phyloP scores from a whole-genome alignment of 106 monocot genomes.

The Hemerocallis citrina region DNA sequence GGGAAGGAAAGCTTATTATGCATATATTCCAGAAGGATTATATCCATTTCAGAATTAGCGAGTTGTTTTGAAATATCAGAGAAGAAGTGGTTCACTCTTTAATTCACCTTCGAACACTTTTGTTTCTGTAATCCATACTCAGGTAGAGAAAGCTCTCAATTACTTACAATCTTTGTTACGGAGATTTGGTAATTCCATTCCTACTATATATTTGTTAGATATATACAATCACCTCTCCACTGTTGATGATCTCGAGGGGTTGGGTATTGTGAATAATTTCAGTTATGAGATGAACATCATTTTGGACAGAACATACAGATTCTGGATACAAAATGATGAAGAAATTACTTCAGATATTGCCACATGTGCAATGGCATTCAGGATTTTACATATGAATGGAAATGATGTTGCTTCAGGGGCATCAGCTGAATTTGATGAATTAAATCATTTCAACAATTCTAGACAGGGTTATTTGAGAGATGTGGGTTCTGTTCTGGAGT shows the following conservation, averaged over 20 bases:
- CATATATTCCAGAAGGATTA: slow-evolving; percentile 83
- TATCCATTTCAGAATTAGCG: slow-evolving; percentile 27
- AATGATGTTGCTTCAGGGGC: slow-evolving; percentile 58
- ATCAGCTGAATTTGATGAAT: slow-evolving; percentile 31
- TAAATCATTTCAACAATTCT: slow-evolving; percentile 19
- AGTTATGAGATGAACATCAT: slow-evolving; percentile 38
- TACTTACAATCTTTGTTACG: slow-evolving; percentile 36
- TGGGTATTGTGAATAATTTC: slow-evolving; percentile 57
- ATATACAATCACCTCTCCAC: slow-evolving; percentile 34
- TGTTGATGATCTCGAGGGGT: slow-evolving; percentile 50
- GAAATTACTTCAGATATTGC: slow-evolving; percentile 43
- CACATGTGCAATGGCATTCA: slow-evolving; percentile 71
- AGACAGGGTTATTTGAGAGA: slow-evolving; percentile 31
- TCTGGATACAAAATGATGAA: slow-evolving; percentile 61
- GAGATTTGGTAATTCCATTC: slow-evolving; percentile 63
- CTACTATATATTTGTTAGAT: slow-evolving; percentile 46
- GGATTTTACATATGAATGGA: slow-evolving; percentile 69
- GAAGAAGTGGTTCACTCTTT: no score
- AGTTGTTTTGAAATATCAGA: slow-evolving; percentile 48
- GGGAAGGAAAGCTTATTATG: no score
- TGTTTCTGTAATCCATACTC: slow-evolving; percentile 31
- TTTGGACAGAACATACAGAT: slow-evolving; percentile 63
- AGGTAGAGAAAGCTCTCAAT: slow-evolving; percentile 36
- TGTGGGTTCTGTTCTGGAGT: slow-evolving; percentile 37
- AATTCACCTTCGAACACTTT: slow-evolving; percentile 70